phyloP scores from a whole-genome alignment of 441 rosid species.

The Euphorbia celastroides region DNA sequence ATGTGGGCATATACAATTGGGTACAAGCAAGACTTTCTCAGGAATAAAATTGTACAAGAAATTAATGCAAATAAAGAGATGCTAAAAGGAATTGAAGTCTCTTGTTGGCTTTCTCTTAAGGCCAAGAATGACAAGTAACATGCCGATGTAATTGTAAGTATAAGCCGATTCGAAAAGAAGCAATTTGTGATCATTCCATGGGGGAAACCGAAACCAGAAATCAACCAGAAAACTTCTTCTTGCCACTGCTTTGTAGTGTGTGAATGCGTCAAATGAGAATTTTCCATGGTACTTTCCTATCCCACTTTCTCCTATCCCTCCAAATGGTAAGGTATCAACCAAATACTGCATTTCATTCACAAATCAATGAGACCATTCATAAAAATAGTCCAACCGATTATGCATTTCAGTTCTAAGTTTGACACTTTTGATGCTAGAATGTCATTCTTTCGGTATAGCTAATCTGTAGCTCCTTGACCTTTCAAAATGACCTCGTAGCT shows the following conservation, averaged over 20 bases:
- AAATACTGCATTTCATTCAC: constrained; percentile 30
- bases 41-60: background rate
- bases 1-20: background rate
- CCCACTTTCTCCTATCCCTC: constrained; percentile 68
- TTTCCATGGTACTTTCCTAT: constrained; percentile 58
- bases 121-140: constrained; percentile 45
- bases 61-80: background rate
- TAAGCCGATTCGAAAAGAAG: constrained; percentile 34
- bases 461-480: too few species aligned
- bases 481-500: too few species aligned
- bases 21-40: background rate
- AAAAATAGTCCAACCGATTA: too few species aligned
- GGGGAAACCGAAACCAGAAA: constrained; percentile 69
- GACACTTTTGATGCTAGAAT: too few species aligned
- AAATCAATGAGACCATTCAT: too few species aligned
- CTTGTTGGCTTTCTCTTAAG: constrained; percentile 32
- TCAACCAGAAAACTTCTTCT: constrained; percentile 49
- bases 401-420: too few species aligned
- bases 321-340: constrained; percentile 58
- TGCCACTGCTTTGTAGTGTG: constrained; percentile 43
- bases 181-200: constrained; percentile 54
- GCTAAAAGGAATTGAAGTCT: background rate
- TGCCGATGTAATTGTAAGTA: constrained; percentile 37
- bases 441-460: too few species aligned
- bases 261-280: constrained; percentile 56